Conservation (phyloP, 805 yeast genomes). For the Barnettozyma pratensis region DNA sequence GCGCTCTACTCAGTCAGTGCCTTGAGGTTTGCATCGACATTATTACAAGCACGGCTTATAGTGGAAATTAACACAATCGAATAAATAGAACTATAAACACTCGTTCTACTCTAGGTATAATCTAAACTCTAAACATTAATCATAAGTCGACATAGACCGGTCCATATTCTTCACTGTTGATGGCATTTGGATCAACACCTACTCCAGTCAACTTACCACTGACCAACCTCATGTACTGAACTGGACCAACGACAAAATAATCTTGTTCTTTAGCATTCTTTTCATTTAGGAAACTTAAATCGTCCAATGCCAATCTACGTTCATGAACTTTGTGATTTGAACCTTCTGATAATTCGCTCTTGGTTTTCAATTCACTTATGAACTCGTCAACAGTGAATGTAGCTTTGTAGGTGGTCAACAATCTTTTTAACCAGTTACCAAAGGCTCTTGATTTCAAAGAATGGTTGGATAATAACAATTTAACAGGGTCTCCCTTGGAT, state of each 20-base stretch:
- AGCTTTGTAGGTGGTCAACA: conserved; percentile 10
- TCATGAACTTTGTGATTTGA: conserved; percentile 3
- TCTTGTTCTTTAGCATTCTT: conserved; percentile 8
- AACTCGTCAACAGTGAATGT: conserved; percentile 11
- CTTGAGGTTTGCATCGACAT: no score
- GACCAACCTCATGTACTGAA: conserved; percentile 14
- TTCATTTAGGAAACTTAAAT: conserved; percentile 6
- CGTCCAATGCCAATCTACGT: conserved; percentile 7
- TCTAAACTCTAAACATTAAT: not conserved
- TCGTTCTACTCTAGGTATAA: not conserved
- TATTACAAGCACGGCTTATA: no score
- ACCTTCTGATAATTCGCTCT: not conserved
- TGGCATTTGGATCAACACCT: conserved; percentile 9
- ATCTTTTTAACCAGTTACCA: conserved; percentile 9
- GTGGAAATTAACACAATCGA: not conserved
- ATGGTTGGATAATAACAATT: conserved; percentile 13
- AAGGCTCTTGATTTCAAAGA: conserved; percentile 11
- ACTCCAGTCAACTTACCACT: not conserved
- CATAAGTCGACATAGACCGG: conserved; percentile 14
- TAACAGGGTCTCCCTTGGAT: conserved; percentile 12
- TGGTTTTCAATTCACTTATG: conserved; percentile 4
- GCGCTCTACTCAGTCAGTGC: no score
- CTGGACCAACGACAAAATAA: conserved; percentile 24
- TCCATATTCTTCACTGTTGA: conserved; percentile 23
- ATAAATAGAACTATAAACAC: not conserved